These are phyloP conservation scores for Suhomyces sp. DNA, from an alignment of 805 yeast species.

Conservation along the genomic window DNA sequence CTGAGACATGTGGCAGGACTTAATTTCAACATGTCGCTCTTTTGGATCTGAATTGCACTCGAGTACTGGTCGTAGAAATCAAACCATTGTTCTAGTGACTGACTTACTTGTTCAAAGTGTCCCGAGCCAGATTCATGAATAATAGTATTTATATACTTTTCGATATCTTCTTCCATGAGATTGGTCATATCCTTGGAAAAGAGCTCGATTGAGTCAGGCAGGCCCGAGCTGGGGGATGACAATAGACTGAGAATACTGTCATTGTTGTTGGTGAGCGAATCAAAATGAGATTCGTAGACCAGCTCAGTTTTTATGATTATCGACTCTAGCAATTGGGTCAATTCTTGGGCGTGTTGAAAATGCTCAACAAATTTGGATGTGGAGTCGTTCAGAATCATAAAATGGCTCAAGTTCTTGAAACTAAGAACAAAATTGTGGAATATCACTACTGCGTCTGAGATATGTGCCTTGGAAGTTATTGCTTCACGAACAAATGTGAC, in stretches of 20 bases:
- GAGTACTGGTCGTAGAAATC: conserved; percentile 3
- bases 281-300: conserved; percentile 8
- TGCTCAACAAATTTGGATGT: conserved; percentile 13
- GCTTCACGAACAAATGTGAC: background rate
- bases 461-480: background rate
- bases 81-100: conserved; percentile 7
- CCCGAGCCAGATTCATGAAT: conserved; percentile 3
- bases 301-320: conserved; percentile 4
- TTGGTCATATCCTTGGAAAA: conserved; percentile 21
- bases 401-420: conserved; percentile 21
- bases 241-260: background rate
- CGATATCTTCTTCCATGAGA: conserved; percentile 27
- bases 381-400: conserved; percentile 11
- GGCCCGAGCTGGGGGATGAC: background rate
- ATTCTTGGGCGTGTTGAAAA: conserved; percentile 7
- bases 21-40: background rate
- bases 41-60: conserved; percentile 1
- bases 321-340: conserved; percentile 3
- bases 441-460: conserved; percentile 12
- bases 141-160: conserved; percentile 21
- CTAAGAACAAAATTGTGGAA: conserved; percentile 27
- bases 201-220: background rate
- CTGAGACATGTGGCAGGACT: conserved; percentile 5
- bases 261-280: background rate
- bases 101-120: background rate